Percentiles rank a stretch among this genome's conserved stretches.
Conservation (phyloP, 2,329 filamentous ascomycete genomes). For the Fusarium miscanthi region DNA sequence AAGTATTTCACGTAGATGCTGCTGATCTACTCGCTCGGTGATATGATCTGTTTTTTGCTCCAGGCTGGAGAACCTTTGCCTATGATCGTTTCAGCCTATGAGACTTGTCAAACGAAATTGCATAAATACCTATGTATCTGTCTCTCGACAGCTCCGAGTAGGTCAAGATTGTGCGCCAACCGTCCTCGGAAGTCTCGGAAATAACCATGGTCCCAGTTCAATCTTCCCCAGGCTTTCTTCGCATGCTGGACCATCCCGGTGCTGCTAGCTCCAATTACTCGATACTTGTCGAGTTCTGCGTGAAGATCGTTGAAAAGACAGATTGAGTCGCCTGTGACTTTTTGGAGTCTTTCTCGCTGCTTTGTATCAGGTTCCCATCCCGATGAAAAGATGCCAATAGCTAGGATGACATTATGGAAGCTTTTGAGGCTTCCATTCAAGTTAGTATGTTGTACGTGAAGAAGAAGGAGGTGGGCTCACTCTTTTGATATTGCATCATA, state of each 20-base stretch:
- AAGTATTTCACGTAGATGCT: background rate
- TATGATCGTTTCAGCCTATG: background rate
- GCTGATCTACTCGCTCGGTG: background rate
- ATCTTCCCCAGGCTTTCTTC: background rate
- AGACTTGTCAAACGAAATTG: accelerated
- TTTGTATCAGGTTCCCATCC: background rate
- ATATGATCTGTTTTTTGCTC: background rate
- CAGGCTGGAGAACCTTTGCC: background rate
- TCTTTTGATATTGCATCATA: background rate
- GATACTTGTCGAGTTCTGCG: background rate
- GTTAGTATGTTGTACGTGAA: background rate
- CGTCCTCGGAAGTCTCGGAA: background rate
- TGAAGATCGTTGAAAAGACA: background rate
- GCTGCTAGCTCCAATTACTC: background rate
- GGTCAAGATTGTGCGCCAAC: background rate
- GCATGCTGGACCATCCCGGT: background rate
- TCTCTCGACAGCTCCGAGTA: background rate
- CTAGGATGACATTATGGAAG: background rate
- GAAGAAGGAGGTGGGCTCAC: background rate
- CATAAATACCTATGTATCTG: background rate
- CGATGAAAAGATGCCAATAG: background rate
- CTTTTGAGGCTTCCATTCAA: background rate
- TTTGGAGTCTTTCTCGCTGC: background rate
- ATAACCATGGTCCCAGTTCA: background rate
- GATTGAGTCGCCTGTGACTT: background rate